Conservation (phyloP, 2,329 filamentous ascomycete genomes). For the Botryotinia narcissicola region DNA sequence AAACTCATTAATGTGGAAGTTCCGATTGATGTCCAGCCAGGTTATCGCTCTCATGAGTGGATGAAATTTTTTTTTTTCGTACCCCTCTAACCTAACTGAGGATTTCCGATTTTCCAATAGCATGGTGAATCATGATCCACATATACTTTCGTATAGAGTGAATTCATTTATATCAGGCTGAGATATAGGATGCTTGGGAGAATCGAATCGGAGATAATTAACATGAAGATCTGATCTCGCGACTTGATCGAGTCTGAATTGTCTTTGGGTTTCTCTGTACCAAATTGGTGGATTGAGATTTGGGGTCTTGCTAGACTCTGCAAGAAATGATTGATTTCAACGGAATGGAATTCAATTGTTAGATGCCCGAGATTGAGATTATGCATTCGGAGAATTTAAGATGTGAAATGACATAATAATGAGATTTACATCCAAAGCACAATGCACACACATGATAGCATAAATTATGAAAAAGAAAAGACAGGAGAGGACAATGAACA, state of each 20-base stretch:
- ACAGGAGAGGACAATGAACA: background rate
- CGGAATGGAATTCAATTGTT: background rate
- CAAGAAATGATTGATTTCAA: background rate
- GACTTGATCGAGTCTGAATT: background rate
- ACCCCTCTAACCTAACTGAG: background rate
- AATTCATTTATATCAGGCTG: constrained; percentile 2
- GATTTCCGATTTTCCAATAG: background rate
- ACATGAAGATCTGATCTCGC: background rate
- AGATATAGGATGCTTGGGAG: constrained; percentile 1
- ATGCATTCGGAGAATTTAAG: background rate
- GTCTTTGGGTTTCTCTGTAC: background rate
- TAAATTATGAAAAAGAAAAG: background rate
- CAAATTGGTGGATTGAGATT: background rate
- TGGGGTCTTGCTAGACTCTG: background rate
- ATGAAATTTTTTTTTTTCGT: background rate
- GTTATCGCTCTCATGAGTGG: background rate
- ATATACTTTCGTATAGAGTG: background rate
- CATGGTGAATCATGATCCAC: background rate
- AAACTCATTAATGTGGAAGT: background rate
- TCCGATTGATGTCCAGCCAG: background rate
- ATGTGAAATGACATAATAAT: background rate
- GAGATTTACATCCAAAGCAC: background rate
- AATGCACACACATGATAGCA: background rate
- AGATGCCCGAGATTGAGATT: background rate
- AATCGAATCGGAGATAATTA: background rate